Evolutionary conservation across 169 alveolate species (phyloP), one percentile per base, ranked within the genome.

Genomic region (Cryptosporidium xiaoi): DNA sequence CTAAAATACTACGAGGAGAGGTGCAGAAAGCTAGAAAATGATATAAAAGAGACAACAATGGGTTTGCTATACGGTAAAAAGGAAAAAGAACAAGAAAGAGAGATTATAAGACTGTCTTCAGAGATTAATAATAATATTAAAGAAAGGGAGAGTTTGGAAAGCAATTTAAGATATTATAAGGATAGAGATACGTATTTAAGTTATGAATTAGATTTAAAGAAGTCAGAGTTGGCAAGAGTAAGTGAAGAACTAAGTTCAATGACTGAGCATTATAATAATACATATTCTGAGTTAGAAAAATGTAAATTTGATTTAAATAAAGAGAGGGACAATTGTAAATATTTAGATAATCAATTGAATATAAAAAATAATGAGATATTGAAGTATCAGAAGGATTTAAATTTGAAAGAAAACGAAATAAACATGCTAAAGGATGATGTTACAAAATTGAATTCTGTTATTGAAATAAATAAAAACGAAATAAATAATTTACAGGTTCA

Each of bases 61-160:
- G 87, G 87, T 16, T 16, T 77, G 7, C 6, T 36, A n/a, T 60
- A 60, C 36, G 87, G 87, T 3, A 77, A 62, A 56, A 77, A 60
- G 33, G 87, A 77, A 24, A 77, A 77, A 20, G 87, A 77, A 29
- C 87, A 77, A 31, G 77, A 77, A 53, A 24, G 87, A 3, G 77
- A 77, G 36, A 77, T 77, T 13, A 50, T 40, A 5, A 77, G 77
- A 34, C 24, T 77, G 24, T 40, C 66, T 16, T 40, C 31, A 24
- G 87, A 77, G 56, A 62, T 62, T 16, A 24, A 7, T 34, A n/a
- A 36, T 16, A 36, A 46, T 29, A 56, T 13, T 20, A 77, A 60
- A 8, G 64, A 44, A 44, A 77, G 46, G 24, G 69, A 56, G 16
- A 71, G 56, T 4, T 29, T 62, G 18, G 87, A 77, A 48, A 46